A percentile compares a stretch with the other conserved stretches of the same genome.
Evolutionary conservation across 129 eudicot species (phyloP).

Genomic region (Calendula officinalis): DNA sequence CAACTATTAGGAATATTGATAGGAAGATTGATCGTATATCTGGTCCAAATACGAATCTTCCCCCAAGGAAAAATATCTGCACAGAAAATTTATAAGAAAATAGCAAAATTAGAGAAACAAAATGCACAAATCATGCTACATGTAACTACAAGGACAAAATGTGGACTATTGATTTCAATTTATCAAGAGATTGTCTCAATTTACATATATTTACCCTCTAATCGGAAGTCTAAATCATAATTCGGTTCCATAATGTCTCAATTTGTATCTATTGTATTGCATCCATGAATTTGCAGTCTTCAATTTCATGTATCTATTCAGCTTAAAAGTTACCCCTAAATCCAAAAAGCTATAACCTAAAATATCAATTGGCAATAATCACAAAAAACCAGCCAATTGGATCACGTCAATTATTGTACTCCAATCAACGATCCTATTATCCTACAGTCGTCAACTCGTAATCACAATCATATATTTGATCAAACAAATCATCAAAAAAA

Average conservation of each 20-base stretch:
- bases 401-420: neutral
- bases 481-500: neutral
- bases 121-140: neutral
- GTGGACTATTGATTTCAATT: neutral
- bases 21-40: conserved; percentile 70
- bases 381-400: neutral
- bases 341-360: conserved; percentile 11
- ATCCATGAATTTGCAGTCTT: conserved; percentile 4
- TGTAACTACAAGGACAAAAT: neutral
- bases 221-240: no score
- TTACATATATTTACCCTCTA: no score
- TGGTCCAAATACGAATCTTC: conserved; percentile 83
- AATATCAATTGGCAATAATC: neutral
- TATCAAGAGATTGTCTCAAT: neutral
- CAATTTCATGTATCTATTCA: conserved; percentile 3
- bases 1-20: conserved; percentile 62
- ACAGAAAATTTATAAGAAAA: neutral
- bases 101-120: neutral
- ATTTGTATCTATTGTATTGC: conserved; percentile 1
- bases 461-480: conserved; percentile 1
- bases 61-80: conserved; percentile 75
- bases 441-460: neutral
- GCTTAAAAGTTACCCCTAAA: no score
- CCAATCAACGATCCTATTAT: conserved; percentile 11
- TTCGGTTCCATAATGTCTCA: no score